A percentile compares a stretch with the other conserved stretches of the same genome.
Evolutionary conservation across 352 stramenopile genomes (phyloP).

Genomic region (Phytophthora quininea): DNA sequence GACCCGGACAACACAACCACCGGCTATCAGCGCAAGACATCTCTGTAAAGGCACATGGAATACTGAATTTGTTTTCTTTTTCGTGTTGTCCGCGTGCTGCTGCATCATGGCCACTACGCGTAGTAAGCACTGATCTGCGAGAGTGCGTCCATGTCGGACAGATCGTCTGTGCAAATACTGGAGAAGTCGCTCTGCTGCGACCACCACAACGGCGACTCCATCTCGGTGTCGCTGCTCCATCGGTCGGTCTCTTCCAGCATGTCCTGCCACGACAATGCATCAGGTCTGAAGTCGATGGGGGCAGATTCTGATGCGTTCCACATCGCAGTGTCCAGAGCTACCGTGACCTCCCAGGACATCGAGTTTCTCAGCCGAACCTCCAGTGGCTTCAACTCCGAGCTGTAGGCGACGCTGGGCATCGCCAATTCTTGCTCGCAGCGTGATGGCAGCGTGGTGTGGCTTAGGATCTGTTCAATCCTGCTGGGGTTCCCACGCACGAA

Average conservation of each 20-base stretch:
- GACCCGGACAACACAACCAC: conserved; percentile 31
- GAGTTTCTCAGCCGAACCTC: conserved; percentile 52
- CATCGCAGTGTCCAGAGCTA: conserved; percentile 26
- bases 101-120: conserved; percentile 8
- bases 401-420: conserved; percentile 47
- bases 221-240: conserved; percentile 27
- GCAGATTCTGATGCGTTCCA: conserved; percentile 6
- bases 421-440: conserved; percentile 12
- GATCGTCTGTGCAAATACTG: conserved; percentile 63
- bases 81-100: conserved; percentile 3
- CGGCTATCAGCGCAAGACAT: conserved; percentile 58
- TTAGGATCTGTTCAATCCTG: conserved; percentile 24
- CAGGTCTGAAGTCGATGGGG: background rate
- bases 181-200: conserved; percentile 46
- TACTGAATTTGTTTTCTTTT: background rate
- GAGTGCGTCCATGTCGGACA: conserved; percentile 55
- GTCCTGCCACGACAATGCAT: conserved; percentile 9
- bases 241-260: conserved; percentile 12
- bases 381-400: conserved; percentile 48
- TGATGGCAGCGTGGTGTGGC: background rate
- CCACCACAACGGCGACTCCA: conserved; percentile 41
- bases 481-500: conserved; percentile 25
- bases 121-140: conserved; percentile 57
- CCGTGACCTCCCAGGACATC: conserved; percentile 41
- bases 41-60: conserved; percentile 43